Percentiles rank a stretch among this genome's conserved stretches.
These are phyloP conservation scores for Aureobasidium sp. DNA, from an alignment of 2,329 filamentous ascomycete genomes.

Conservation along the genomic window DNA sequence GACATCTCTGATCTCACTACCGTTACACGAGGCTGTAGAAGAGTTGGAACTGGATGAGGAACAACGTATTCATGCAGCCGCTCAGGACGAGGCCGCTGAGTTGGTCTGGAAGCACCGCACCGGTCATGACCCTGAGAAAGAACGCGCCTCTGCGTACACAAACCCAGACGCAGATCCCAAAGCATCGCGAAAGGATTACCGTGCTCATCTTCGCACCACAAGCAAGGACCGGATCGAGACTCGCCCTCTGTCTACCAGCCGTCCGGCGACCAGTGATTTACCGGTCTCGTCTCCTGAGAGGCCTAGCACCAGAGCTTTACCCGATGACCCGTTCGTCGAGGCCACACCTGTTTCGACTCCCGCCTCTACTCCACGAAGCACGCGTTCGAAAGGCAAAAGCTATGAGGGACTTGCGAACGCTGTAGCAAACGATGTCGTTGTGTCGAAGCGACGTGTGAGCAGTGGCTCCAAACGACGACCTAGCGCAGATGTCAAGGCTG, in stretches of 20 bases:
- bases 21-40: slow-evolving; percentile 62
- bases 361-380: background rate
- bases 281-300: background rate
- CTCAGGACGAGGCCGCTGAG: slow-evolving; percentile 68
- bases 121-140: slow-evolving; percentile 55
- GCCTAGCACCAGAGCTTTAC: background rate
- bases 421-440: slow-evolving; percentile 25
- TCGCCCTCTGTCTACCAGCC: slow-evolving; percentile 12
- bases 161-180: slow-evolving; percentile 23
- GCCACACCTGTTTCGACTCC: background rate
- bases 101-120: slow-evolving; percentile 70
- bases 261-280: background rate
- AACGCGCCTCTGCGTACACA: slow-evolving; percentile 33
- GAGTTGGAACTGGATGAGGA: slow-evolving; percentile 62
- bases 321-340: background rate
- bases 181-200: slow-evolving; percentile 44
- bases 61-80: slow-evolving; percentile 56
- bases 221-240: background rate
- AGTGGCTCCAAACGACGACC: slow-evolving; percentile 56
- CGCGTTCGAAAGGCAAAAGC: slow-evolving; percentile 21
- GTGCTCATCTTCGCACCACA: slow-evolving; percentile 51
- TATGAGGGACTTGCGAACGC: slow-evolving; percentile 28
- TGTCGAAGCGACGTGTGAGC: slow-evolving; percentile 42
- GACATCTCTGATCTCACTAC: slow-evolving; percentile 38
- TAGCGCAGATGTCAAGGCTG: slow-evolving; percentile 56